Evolutionary conservation across 371 early-diverging fungal genomes (phyloP).

Genomic region (Apophysomyces variabilis): DNA sequence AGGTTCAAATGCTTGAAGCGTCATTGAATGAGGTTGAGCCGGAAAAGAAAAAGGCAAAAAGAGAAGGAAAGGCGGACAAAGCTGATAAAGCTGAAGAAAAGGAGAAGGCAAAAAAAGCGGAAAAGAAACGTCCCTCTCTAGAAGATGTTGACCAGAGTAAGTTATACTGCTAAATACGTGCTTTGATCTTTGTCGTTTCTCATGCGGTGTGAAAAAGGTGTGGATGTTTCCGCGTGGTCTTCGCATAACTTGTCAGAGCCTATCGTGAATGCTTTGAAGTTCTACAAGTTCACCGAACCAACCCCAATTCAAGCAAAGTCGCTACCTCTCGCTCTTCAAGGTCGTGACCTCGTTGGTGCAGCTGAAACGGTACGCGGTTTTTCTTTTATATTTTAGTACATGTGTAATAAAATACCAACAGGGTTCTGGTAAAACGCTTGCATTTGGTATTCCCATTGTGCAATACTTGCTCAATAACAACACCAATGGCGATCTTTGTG

Average conservation of each 20-base stretch:
- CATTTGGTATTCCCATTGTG: conserved; percentile 90
- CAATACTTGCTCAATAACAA: conserved; percentile 55
- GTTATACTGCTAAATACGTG: not conserved
- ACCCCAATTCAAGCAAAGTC: conserved; percentile 95
- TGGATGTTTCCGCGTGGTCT: conserved; percentile 68
- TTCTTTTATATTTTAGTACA: not conserved
- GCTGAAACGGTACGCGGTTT: conserved; percentile 84
- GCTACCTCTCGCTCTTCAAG: conserved; percentile 71
- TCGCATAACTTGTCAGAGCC: conserved; percentile 50
- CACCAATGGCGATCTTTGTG: conserved; percentile 41
- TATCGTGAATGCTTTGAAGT: conserved; percentile 70
- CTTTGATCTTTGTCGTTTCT: not conserved
- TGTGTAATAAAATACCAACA: conserved; percentile 11
- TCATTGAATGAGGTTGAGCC: conserved; percentile 11
- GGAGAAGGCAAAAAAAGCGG: conserved; percentile 36
- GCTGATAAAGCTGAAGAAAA: conserved; percentile 20
- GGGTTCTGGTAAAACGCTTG: conserved; percentile 95
- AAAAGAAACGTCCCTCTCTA: conserved; percentile 32
- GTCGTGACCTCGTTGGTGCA: conserved; percentile 95
- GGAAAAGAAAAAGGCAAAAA: not conserved
- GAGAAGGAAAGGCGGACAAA: conserved; percentile 14
- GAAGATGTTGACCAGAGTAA: conserved; percentile 48
- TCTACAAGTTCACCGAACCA: conserved; percentile 78
- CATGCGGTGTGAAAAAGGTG: conserved; percentile 24
- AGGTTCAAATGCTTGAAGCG: conserved; percentile 27